These are phyloP conservation scores for Mediolabrus comicus DNA, from an alignment of 108 stramenopile genomes.

Conservation along the genomic window DNA sequence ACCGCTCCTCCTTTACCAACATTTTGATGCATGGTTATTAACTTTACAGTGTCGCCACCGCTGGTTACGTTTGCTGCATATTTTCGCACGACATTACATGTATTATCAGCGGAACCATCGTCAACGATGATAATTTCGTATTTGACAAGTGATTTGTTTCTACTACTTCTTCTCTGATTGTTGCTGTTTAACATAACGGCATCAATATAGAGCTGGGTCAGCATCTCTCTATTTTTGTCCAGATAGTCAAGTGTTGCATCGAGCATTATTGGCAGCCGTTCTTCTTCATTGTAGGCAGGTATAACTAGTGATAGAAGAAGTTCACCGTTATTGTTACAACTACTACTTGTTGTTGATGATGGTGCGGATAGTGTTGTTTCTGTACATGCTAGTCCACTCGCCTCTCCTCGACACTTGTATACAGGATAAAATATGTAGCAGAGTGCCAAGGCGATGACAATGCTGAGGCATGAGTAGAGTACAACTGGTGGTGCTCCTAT, in stretches of 20 bases:
- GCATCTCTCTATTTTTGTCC: constrained; percentile 23
- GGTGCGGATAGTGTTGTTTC: constrained; percentile 27
- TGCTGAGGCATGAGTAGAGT: neutral
- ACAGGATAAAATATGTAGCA: constrained; percentile 50
- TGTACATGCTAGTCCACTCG: constrained; percentile 25
- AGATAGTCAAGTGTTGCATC: constrained; percentile 71
- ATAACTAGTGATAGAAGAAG: constrained; percentile 76
- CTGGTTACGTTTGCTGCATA: constrained; percentile 36
- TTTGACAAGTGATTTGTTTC: constrained; percentile 3
- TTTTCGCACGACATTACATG: constrained; percentile 47
- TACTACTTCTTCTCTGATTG: neutral
- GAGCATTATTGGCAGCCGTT: constrained; percentile 86
- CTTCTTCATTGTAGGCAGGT: constrained; percentile 95
- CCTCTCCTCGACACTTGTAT: constrained; percentile 13
- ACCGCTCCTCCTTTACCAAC: constrained; percentile 78
- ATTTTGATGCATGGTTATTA: constrained; percentile 52
- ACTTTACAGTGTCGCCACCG: constrained; percentile 43
- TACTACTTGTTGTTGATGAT: no score
- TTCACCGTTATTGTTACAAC: constrained; percentile 3
- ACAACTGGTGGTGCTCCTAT: neutral
- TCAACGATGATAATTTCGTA: constrained; percentile 79
- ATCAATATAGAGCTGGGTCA: constrained; percentile 8
- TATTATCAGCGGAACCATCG: constrained; percentile 82
- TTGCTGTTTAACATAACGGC: neutral
- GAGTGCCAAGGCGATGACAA: neutral